These are phyloP conservation scores for Pseudopediastrum boryanum DNA, from an alignment of 139 green algal species.

Conservation along the genomic window DNA sequence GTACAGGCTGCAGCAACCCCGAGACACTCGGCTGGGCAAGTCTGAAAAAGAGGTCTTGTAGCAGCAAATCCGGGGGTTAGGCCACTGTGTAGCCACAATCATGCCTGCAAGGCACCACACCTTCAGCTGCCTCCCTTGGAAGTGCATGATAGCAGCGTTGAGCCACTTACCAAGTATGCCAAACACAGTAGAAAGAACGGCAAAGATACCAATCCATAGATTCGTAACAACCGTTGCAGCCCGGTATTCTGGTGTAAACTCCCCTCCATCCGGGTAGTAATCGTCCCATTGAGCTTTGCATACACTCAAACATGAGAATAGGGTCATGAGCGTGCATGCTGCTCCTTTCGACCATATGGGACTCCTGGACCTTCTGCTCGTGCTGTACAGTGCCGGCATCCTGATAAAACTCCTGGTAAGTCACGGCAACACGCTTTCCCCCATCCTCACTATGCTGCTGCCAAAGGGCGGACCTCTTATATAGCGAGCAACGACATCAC, in stretches of 20 bases:
- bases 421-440: too few relatives aligned
- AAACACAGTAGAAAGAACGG: conserved; percentile 12
- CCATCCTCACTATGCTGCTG: too few relatives aligned
- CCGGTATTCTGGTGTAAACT: conserved; percentile 5
- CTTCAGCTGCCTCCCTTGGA: neutral
- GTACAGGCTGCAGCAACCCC: conserved; percentile 36
- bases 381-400: too few relatives aligned
- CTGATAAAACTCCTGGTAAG: too few relatives aligned
- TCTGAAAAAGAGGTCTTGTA: conserved; percentile 43
- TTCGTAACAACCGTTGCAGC: conserved; percentile 28
- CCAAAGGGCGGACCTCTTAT: too few relatives aligned
- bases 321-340: too few relatives aligned
- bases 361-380: too few relatives aligned
- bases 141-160: neutral
- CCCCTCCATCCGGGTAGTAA: too few relatives aligned
- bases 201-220: conserved; percentile 30
- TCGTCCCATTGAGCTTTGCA: too few relatives aligned
- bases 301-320: too few relatives aligned
- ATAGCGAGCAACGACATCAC: too few relatives aligned
- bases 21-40: conserved; percentile 24
- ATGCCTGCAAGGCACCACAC: conserved; percentile 2
- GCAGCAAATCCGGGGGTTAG: conserved; percentile 38
- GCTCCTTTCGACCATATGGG: too few relatives aligned
- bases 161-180: conserved; percentile 22
- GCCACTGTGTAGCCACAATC: conserved; percentile 42